Evolutionary conservation across 306 rosid species (phyloP).

Genomic region (Senna siamea): DNA sequence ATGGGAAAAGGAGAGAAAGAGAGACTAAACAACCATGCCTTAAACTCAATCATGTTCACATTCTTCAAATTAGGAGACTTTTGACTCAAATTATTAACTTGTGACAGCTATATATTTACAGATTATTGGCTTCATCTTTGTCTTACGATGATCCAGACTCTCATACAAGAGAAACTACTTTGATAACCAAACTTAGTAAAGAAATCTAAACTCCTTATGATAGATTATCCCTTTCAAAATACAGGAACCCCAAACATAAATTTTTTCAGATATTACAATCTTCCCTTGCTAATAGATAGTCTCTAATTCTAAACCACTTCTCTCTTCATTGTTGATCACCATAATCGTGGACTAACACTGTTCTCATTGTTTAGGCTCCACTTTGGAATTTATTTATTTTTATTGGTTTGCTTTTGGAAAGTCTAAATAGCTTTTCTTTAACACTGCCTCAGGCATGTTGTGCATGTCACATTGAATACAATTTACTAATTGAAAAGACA

Average conservation of each 20-base stretch:
- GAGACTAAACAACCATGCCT: neutral
- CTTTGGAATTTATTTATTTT: slow-evolving; percentile 3
- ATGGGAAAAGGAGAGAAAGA: neutral
- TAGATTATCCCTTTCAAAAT: neutral
- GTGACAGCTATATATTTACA: neutral
- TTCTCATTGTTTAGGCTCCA: slow-evolving; percentile 18
- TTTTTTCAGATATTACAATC: neutral
- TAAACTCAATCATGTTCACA: neutral
- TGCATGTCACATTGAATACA: neutral
- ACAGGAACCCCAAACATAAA: neutral
- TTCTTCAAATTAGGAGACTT: neutral
- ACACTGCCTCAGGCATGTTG: neutral
- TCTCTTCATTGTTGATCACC: neutral
- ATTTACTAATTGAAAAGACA: neutral
- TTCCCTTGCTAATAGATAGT: neutral
- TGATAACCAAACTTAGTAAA: neutral
- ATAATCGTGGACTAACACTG: neutral
- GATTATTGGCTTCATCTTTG: neutral
- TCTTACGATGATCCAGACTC: neutral
- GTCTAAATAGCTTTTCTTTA: too few species aligned
- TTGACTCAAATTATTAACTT: neutral
- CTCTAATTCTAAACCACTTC: neutral
- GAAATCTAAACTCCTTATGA: neutral
- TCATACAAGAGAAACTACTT: neutral
- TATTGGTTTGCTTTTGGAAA: slow-evolving; percentile 2